phyloP scores from a whole-genome alignment of 306 rosid genomes.

The Mucuna pruriens region DNA sequence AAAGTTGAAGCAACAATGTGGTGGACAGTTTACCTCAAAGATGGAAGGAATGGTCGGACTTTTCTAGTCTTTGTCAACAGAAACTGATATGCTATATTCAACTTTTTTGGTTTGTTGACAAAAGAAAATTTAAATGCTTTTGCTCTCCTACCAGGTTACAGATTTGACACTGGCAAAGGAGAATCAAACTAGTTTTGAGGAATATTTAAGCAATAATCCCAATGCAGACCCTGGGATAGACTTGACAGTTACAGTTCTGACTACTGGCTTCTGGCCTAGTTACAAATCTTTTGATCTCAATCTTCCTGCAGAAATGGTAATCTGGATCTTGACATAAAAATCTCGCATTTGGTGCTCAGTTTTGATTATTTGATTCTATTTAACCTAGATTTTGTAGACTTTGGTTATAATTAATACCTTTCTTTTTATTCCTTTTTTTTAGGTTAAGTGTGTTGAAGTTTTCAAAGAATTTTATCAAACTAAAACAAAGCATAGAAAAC shows the following conservation, averaged over 20 bases:
- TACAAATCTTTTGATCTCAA: constrained; percentile 93
- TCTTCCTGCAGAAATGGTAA: constrained; percentile 97
- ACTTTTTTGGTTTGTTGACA: constrained; percentile 16
- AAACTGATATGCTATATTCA: neutral
- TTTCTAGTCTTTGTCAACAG: constrained; percentile 21
- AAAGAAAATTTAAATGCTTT: constrained; percentile 25
- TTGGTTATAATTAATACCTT: constrained; percentile 25
- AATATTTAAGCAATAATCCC: constrained; percentile 59
- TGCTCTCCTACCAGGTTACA: constrained; percentile 66
- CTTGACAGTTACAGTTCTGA: constrained; percentile 89
- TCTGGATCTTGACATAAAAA: constrained; percentile 22
- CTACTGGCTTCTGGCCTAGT: constrained; percentile 98
- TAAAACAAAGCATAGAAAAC: constrained; percentile 89
- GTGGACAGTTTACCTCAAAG: constrained; percentile 93
- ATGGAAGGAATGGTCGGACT: constrained; percentile 98
- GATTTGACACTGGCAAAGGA: constrained; percentile 94
- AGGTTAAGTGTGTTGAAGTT: constrained; percentile 92
- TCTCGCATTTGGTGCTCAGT: constrained; percentile 18
- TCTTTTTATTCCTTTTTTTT: neutral
- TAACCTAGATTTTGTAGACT: constrained; percentile 21
- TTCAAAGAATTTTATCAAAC: constrained; percentile 88
- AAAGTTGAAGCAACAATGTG: constrained; percentile 92
- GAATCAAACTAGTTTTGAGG: constrained; percentile 83
- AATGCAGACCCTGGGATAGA: constrained; percentile 84
- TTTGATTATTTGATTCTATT: constrained; percentile 24